A percentile compares a stretch with the other conserved stretches of the same genome.
These are phyloP conservation scores for Termitomyces titanicus DNA, from an alignment of 768 basidiomycete species.

Conservation along the genomic window DNA sequence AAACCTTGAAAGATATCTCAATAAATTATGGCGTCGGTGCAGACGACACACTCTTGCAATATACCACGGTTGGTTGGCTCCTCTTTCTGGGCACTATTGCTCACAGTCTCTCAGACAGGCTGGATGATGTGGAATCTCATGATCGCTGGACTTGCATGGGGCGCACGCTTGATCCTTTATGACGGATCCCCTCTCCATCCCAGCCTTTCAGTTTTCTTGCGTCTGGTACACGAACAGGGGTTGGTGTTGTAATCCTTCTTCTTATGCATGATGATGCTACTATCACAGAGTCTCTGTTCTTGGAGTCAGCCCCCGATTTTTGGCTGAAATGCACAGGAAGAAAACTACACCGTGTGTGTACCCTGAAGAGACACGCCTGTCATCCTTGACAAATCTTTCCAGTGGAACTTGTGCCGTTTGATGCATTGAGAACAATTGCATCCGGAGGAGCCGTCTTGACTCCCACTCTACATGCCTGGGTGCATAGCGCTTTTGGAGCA, in stretches of 20 bases:
- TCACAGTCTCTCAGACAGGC: constrained; percentile 44
- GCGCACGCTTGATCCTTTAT: constrained; percentile 51
- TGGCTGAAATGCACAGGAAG: constrained; percentile 54
- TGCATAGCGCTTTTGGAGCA: constrained; percentile 51
- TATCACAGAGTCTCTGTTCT: constrained; percentile 27
- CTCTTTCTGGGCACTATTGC: not conserved
- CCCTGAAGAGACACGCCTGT: not conserved
- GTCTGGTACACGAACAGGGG: constrained; percentile 54
- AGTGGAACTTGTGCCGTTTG: constrained; percentile 50
- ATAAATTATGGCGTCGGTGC: constrained; percentile 35
- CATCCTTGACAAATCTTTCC: not conserved
- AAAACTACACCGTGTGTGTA: constrained; percentile 51
- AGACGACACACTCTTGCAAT: constrained; percentile 64
- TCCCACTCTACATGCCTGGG: constrained; percentile 60
- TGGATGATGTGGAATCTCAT: constrained; percentile 81
- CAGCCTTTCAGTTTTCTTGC: constrained; percentile 43
- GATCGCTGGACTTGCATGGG: constrained; percentile 46
- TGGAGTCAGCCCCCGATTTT: constrained; percentile 58
- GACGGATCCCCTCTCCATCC: constrained; percentile 71
- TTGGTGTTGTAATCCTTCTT: constrained; percentile 20
- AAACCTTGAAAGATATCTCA: constrained; percentile 56
- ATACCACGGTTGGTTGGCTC: constrained; percentile 50
- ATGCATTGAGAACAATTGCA: constrained; percentile 43
- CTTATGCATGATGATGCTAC: not conserved
- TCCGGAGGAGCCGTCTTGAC: constrained; percentile 67